Percentiles rank a stretch among this genome's conserved stretches.
phyloP scores from a whole-genome alignment of 164 flowering plant species.

The Euptelea pleiosperma region DNA sequence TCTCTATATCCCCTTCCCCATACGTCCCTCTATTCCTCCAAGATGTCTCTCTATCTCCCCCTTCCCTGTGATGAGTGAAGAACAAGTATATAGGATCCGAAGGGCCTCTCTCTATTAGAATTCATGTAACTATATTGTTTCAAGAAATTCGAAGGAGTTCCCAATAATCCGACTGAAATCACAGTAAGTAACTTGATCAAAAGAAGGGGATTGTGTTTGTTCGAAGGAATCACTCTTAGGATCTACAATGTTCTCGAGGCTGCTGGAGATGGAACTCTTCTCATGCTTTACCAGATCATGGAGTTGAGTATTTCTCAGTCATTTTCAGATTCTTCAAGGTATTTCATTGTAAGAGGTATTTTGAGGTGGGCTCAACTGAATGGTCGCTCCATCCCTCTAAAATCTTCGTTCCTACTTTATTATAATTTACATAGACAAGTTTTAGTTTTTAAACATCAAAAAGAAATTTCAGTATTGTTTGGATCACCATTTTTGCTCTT shows the following conservation, averaged over 20 bases:
- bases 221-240: conserved; percentile 39
- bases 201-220: conserved; percentile 34
- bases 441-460: too few relatives aligned
- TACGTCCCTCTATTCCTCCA: too few relatives aligned
- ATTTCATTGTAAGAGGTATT: too few relatives aligned
- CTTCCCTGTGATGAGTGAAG: too few relatives aligned
- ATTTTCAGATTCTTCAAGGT: conserved; percentile 6
- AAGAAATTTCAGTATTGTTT: too few relatives aligned
- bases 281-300: conserved; percentile 32
- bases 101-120: conserved; percentile 36
- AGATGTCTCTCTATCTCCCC: too few relatives aligned
- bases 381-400: too few relatives aligned
- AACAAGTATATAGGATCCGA: conserved; percentile 81
- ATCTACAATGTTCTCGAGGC: conserved; percentile 52
- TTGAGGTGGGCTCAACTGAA: too few relatives aligned
- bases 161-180: conserved; percentile 54
- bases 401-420: too few relatives aligned
- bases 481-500: too few relatives aligned
- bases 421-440: too few relatives aligned
- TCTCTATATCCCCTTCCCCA: too few relatives aligned
- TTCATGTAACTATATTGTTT: conserved; percentile 62
- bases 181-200: conserved; percentile 44
- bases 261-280: conserved; percentile 51
- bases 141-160: conserved; percentile 55
- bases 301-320: conserved; percentile 25